Base-by-base conservation (phyloP, 441 rosid genomes). In the Erysimum cheiri region DNA sequence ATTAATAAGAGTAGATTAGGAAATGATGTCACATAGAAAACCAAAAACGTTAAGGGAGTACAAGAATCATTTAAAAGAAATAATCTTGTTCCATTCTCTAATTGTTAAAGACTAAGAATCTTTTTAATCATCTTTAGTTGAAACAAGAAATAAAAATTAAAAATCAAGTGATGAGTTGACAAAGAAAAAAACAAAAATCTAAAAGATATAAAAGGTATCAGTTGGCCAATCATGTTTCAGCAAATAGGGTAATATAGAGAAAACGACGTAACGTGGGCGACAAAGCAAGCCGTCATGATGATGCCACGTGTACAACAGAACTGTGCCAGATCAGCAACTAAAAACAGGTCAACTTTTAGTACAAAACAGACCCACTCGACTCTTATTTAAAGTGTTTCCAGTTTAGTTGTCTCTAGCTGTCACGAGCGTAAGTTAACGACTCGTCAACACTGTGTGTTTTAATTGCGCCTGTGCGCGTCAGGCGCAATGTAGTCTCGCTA, bases 401-500 rank as follows among this genome's bases (percentile, higher is more conserved):
- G 64, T 36, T 50, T 65, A 73, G 77, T 72, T 72, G 77, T 72
- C 77, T 60, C 15, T 73, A 67, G 77, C 73, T 67, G 77, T 74
- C 77, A 74, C 69, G 77, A 44, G 77, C 72, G 77, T 43, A 52
- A 32, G 72, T 52, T 67, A 67, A 59, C 71, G 54, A 48, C 22
- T 65, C 10, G 36, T 72, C 22, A 29, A 41, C 17, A 19, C 53
- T 64, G 35, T 70, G 9, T 53, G 47, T 67, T 40, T 22, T 63
- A 43, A 46, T 6, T 46, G 33, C 70, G 76, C 70, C n/a, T n/a
- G n/a, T n/a, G n/a, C n/a, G n/a, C n/a, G 33, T 64, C 39, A 5
- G n/a, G 72, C 67, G 60, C 62, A 66, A 12, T 50, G 13, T 73
- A 67, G 49, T 55, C 35, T 7, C 49, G 56, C 17, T 41, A 5